Evolutionary conservation across 2,329 filamentous ascomycete genomes (phyloP).

Genomic region (Leptographium flavum): DNA sequence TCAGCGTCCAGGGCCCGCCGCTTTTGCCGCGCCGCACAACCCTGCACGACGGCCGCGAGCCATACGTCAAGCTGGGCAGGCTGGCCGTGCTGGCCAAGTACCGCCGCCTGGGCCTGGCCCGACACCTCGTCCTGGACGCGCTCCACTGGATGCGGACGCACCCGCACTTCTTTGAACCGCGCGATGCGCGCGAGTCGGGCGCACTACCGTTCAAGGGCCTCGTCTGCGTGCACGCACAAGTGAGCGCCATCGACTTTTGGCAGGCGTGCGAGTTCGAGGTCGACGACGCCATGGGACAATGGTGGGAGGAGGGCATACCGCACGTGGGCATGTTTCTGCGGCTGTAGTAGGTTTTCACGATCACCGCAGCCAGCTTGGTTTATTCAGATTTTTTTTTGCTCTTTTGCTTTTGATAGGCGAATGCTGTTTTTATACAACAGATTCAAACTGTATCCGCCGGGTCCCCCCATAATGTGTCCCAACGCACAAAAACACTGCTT

Average conservation of each 20-base stretch:
- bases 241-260: conserved; percentile 50
- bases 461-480: background rate
- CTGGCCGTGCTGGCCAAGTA: conserved; percentile 56
- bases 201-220: conserved; percentile 52
- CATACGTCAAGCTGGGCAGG: conserved; percentile 71
- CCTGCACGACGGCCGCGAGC: conserved; percentile 48
- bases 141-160: conserved; percentile 54
- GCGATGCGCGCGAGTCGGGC: conserved; percentile 28
- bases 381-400: conserved; percentile 1
- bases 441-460: background rate
- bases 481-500: conserved; percentile 18
- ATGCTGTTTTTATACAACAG: background rate
- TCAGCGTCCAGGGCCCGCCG: conserved; percentile 5
- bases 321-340: conserved; percentile 71
- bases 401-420: conserved; percentile 7
- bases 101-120: conserved; percentile 50
- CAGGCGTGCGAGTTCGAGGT: conserved; percentile 55
- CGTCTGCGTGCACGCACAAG: conserved; percentile 68
- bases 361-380: background rate
- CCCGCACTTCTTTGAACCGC: conserved; percentile 38
- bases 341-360: background rate
- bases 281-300: conserved; percentile 60
- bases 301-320: conserved; percentile 72
- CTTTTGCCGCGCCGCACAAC: background rate
- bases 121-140: conserved; percentile 51